Base-by-base conservation (phyloP, 371 early-diverging fungal genomes). In the Apophysomyces trapeziformis region DNA sequence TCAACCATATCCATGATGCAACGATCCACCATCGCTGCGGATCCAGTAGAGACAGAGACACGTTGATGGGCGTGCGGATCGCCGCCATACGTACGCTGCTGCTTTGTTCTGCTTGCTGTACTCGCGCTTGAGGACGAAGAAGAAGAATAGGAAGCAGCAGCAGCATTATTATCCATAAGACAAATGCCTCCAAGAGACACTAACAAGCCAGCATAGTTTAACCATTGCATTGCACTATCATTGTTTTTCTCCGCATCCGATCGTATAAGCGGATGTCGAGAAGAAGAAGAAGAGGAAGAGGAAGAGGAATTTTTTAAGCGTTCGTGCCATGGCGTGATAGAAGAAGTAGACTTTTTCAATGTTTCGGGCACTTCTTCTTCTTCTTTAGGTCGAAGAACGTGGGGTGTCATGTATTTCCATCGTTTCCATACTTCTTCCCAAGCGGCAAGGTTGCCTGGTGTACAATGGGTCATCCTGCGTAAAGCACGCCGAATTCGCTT, bases 1-100 rank as follows among this genome's bases (percentile, higher is more conserved):
- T 93, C 93, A 0, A 96, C 91, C 82, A 96, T 88, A 65, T 96
- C 95, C 60, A 86, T 80, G 39, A 95, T 86, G 73, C 94, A 97
- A 37, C 85, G 83, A 66, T 94, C 94, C 4, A 94, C 90, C 79
- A 90, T 89, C 16, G 73, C 68, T 43, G 84, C 83, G 0, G 84
- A 85, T 65, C 81, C 84, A n/a, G 67, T 70, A 4, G 80, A 74
- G 0, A 77, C 71, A 14, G 78, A 76, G 4, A 68, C 64, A 4
- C 75, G 74, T 36, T 75, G 68, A 16, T 72, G 63, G 6, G 67
- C 32, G 9, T 69, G 67, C 36, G 58, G 57, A 32, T 36, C 32
- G 32, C 32, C 32, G 1, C 32, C 32, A 26, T 26, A 26, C 3
- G 32, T 26, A 26, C 32, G 32, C 32, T 26, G 32, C 3, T 26